A percentile compares a stretch with the other conserved stretches of the same genome.
These are phyloP conservation scores for Pulveroboletus sp. DNA, from an alignment of 768 basidiomycete genomes.

Conservation along the genomic window DNA sequence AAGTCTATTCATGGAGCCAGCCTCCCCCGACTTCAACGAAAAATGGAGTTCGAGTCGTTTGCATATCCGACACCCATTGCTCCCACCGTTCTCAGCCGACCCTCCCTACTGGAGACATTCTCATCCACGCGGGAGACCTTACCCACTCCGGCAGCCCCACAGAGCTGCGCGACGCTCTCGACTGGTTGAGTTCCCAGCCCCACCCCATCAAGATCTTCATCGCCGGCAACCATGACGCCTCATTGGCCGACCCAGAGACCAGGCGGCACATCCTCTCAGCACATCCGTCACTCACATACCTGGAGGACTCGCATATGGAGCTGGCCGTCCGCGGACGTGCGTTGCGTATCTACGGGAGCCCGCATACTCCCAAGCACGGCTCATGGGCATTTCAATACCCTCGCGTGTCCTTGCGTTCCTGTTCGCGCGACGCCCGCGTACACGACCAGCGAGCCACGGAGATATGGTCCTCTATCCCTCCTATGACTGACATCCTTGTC, in stretches of 20 bases:
- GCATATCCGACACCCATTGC: conserved; percentile 10
- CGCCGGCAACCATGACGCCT: conserved; percentile 10
- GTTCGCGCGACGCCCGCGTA: not conserved
- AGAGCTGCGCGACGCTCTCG: conserved; percentile 6
- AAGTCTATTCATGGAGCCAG: conserved; percentile 1
- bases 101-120: conserved; percentile 5
- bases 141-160: conserved; percentile 3
- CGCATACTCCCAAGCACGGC: conserved; percentile 7
- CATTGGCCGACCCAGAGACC: conserved; percentile 2
- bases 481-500: not conserved
- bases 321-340: conserved; percentile 2
- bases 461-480: not conserved
- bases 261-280: not conserved
- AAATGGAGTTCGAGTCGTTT: not conserved
- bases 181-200: conserved; percentile 6
- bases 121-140: conserved; percentile 6
- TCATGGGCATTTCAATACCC: conserved; percentile 11
- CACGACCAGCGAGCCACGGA: not conserved
- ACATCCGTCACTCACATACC: conserved; percentile 7
- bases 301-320: conserved; percentile 4
- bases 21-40: not conserved
- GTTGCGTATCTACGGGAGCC: conserved; percentile 9
- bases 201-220: conserved; percentile 9
- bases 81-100: conserved; percentile 2
- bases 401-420: not conserved